Evolutionary conservation across 1,139 yeast species (phyloP).

Genomic region (Blastobotrys indianensis): DNA sequence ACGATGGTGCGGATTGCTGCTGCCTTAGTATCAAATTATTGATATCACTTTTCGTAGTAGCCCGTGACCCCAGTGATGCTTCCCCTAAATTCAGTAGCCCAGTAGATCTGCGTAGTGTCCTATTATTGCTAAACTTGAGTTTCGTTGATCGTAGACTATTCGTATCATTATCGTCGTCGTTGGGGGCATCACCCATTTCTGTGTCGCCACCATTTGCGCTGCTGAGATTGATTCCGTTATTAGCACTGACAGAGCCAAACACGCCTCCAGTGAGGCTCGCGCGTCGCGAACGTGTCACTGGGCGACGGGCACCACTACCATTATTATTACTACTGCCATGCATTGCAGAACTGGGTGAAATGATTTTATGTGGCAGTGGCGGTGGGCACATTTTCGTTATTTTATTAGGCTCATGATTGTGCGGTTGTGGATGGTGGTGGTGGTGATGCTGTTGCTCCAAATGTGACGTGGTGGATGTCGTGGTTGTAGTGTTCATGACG

Average conservation of each 20-base stretch:
- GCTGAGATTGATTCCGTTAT: slow-evolving; percentile 2
- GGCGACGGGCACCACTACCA: not conserved
- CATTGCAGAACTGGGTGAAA: too few relatives aligned
- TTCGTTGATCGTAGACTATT: not conserved
- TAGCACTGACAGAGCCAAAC: slow-evolving; percentile 2
- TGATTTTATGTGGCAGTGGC: not conserved
- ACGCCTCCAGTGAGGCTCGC: slow-evolving; percentile 1
- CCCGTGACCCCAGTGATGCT: slow-evolving; percentile 29
- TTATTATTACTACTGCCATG: too few relatives aligned
- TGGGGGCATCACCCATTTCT: not conserved
- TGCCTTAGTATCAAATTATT: too few relatives aligned
- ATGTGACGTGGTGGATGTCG: not conserved
- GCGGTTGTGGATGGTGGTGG: not conserved
- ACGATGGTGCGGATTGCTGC: not conserved
- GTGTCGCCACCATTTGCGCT: not conserved
- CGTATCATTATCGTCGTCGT: not conserved
- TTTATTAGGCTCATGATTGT: not conserved
- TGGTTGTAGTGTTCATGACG: not conserved
- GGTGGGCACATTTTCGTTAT: slow-evolving; percentile 9
- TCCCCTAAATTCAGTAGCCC: slow-evolving; percentile 38
- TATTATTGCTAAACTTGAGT: slow-evolving; percentile 3
- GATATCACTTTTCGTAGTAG: slow-evolving; percentile 5
- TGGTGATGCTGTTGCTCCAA: slow-evolving; percentile 3
- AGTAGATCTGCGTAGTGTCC: slow-evolving; percentile 35
- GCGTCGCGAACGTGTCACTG: slow-evolving; percentile 4